phyloP scores from a whole-genome alignment of 192 early-diverging fungal species.

The Backusella parvicylindrica region DNA sequence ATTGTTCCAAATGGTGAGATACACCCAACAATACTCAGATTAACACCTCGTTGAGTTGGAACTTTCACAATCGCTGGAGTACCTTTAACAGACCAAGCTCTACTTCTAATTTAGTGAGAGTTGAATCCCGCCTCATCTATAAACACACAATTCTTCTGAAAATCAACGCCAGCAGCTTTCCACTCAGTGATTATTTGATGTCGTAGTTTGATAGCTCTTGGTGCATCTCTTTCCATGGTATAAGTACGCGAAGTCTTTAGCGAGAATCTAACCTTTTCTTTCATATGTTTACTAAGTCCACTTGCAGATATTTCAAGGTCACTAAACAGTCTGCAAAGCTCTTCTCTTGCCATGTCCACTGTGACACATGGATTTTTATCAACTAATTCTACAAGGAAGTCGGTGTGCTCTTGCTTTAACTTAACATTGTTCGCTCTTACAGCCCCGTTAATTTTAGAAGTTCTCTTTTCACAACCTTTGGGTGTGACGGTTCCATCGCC shows the following conservation, averaged over 20 bases:
- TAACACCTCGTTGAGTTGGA: neutral
- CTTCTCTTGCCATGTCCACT: neutral
- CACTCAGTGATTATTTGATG: slow-evolving; percentile 1
- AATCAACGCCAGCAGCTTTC: slow-evolving; percentile 7
- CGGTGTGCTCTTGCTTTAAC: neutral
- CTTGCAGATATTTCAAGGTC: neutral
- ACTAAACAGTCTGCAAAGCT: neutral
- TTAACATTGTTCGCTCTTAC: neutral
- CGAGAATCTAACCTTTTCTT: neutral
- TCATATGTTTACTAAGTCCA: neutral
- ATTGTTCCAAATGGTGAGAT: slow-evolving; percentile 1
- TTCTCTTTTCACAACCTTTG: neutral
- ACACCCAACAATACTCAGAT: slow-evolving; percentile 5
- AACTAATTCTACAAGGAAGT: neutral
- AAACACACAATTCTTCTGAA: slow-evolving; percentile 21
- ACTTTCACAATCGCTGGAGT: neutral
- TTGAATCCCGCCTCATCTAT: slow-evolving; percentile 19
- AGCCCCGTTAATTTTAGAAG: neutral
- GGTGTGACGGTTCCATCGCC: slow-evolving; percentile 1
- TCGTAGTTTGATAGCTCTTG: neutral
- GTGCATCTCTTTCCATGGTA: neutral
- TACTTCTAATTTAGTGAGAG: neutral
- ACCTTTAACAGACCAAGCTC: slow-evolving; percentile 1
- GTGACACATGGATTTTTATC: slow-evolving; percentile 10
- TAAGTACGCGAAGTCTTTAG: neutral